phyloP scores from a whole-genome alignment of 2,329 filamentous ascomycete genomes.

The Diaporthe citriasiana region DNA sequence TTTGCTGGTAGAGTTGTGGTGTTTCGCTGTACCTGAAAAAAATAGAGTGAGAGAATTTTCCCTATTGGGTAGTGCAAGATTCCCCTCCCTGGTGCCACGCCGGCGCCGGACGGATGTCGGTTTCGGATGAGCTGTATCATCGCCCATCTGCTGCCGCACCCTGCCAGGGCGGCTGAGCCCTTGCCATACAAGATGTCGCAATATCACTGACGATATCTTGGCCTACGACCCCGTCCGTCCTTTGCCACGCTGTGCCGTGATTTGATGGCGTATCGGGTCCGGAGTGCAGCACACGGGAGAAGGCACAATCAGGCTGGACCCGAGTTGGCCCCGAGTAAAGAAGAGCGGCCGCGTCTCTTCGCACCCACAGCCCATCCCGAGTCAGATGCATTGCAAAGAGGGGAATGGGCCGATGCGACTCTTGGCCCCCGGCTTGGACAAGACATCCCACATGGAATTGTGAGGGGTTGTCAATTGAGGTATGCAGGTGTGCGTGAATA shows the following conservation, averaged over 20 bases:
- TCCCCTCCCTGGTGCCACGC: constrained; percentile 1
- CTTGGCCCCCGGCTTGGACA: constrained; percentile 4
- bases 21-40: no score
- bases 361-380: not conserved
- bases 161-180: not conserved
- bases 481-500: not conserved
- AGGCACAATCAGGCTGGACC: not conserved
- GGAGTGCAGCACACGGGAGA: not conserved
- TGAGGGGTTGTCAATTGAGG: not conserved
- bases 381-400: constrained; percentile 9
- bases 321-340: not conserved
- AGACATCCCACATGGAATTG: not conserved
- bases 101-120: constrained; percentile 2
- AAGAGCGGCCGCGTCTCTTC: not conserved
- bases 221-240: not conserved
- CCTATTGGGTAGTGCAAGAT: no score
- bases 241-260: not conserved
- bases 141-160: constrained; percentile 19
- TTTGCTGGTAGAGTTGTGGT: no score
- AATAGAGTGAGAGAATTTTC: no score
- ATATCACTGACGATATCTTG: constrained; percentile 19
- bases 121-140: constrained; percentile 30
- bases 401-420: not conserved
- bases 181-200: constrained; percentile 4
- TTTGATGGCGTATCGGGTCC: not conserved